These are phyloP conservation scores for Rubus parviflorus DNA, from an alignment of 306 rosid species.

Conservation along the genomic window DNA sequence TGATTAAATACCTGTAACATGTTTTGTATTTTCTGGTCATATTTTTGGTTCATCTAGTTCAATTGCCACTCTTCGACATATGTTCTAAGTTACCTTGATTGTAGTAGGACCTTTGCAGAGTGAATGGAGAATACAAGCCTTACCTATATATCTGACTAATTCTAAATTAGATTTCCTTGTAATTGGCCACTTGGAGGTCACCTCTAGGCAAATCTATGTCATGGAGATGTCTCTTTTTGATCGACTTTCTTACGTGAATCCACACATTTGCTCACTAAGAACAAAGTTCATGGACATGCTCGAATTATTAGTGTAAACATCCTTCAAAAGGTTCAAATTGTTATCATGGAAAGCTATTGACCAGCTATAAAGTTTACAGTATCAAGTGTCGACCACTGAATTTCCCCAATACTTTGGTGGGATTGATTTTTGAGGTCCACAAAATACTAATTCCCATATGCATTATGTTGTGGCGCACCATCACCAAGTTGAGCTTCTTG, in stretches of 20 bases:
- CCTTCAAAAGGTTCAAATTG: neutral
- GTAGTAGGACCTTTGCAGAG: neutral
- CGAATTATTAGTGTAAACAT: neutral
- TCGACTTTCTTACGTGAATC: neutral
- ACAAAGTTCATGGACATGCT: neutral
- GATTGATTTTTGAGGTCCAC: neutral
- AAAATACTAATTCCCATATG: neutral
- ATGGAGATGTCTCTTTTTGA: neutral
- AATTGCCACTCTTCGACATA: conserved; percentile 3
- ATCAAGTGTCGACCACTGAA: neutral
- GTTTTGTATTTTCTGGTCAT: conserved; percentile 1
- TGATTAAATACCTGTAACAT: neutral
- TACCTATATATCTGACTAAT: neutral
- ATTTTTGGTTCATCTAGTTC: conserved; percentile 4
- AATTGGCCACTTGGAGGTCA: neutral
- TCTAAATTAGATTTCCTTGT: neutral
- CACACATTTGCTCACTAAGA: neutral
- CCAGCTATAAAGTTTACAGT: neutral
- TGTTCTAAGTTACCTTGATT: neutral
- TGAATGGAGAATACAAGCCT: conserved; percentile 17
- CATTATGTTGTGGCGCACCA: neutral
- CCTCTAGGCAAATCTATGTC: neutral
- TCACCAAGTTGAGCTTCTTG: neutral
- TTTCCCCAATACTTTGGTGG: neutral
- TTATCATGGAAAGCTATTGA: neutral